Base-by-base conservation (phyloP, 2,329 filamentous ascomycete species). In the Aspergillus piperis region DNA sequence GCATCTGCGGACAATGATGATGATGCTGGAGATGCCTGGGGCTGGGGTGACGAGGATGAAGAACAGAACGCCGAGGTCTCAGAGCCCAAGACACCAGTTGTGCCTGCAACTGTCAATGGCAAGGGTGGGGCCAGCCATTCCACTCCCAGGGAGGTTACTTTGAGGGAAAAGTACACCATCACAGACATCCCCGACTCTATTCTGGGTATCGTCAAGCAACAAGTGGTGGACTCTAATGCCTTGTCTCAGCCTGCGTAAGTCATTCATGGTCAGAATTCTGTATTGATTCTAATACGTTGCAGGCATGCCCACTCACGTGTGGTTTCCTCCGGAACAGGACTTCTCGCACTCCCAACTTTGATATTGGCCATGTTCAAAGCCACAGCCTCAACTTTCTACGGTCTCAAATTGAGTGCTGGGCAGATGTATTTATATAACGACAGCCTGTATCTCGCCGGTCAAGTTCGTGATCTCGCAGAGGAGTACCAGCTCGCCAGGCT, bases 151-250 rank as follows among this genome's bases (percentile, higher is more conserved):
- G 90, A 95, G 71, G 79, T 98, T 61, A 90, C 90, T 0, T 78
- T 98, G 48, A 90, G 84, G 62, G 95, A 99, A 77, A 90, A 85
- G 1, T 99, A 96, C 74, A 90, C 88, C 60, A 90, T 96, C 54
- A 97, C 94, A 0, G 90, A 90, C 2, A 89, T 97, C 73, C 94
- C 95, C 0, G 88, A 92, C 62, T 86, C 88, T 3, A 87, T 98
- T 11, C 64, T 81, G n/a, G 66, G 69, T 3, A 73, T 81, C 44
- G 73, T 82, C 54, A 67, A 66, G 42, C 73, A 71, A 47, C 77
- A 82, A 56, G 67, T 82, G 38, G 61, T 67, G 11, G 80, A 82
- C 63, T 75, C 77, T 7, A 70, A 77, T 50, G 64, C 70, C 41
- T 70, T 82, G 48, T 67, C 69, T 30, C 68, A 74, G 27, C 71